A percentile compares a stretch with the other conserved stretches of the same genome.
These are phyloP conservation scores for Strobilomyces dryophilus DNA, from an alignment of 768 basidiomycete species.

Conservation along the genomic window DNA sequence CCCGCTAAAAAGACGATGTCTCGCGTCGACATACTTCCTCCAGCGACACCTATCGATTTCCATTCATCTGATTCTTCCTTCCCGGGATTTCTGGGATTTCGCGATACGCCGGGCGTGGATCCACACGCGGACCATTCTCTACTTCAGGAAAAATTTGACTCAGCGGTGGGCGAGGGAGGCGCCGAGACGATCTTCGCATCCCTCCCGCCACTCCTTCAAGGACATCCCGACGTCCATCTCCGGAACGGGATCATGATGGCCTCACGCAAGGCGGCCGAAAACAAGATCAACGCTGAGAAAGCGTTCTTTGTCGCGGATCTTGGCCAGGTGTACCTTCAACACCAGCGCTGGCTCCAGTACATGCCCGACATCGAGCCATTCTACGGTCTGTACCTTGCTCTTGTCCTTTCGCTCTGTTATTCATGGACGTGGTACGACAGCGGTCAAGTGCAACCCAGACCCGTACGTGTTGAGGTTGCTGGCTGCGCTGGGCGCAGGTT, in stretches of 20 bases:
- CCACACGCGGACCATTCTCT: conserved; percentile 7
- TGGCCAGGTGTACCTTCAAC: conserved; percentile 79
- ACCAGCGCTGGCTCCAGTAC: conserved; percentile 71
- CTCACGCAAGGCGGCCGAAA: conserved; percentile 43
- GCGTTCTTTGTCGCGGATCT: conserved; percentile 98
- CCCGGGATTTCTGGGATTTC: conserved; percentile 21
- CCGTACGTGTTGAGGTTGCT: conserved; percentile 90
- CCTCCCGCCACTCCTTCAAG: conserved; percentile 63
- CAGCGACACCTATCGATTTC: conserved; percentile 26
- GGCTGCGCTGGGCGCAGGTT: conserved; percentile 85
- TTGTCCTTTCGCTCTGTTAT: conserved; percentile 21
- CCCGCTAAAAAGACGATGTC: conserved; percentile 46
- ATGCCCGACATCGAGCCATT: conserved; percentile 89
- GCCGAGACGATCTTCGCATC: conserved; percentile 52
- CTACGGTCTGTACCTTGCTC: conserved; percentile 61
- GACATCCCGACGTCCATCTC: conserved; percentile 71
- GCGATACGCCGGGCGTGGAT: conserved; percentile 20
- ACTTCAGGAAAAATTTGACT: conserved; percentile 48
- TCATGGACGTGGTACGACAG: conserved; percentile 38
- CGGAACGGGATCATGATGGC: conserved; percentile 74
- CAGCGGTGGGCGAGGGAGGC: conserved; percentile 28
- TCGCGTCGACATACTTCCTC: conserved; percentile 47
- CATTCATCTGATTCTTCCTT: conserved; percentile 27
- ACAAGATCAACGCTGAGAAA: conserved; percentile 74
- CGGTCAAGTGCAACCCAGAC: conserved; percentile 98